These are phyloP conservation scores for Gossypium davidsonii DNA, from an alignment of 441 rosid genomes.

Conservation along the genomic window DNA sequence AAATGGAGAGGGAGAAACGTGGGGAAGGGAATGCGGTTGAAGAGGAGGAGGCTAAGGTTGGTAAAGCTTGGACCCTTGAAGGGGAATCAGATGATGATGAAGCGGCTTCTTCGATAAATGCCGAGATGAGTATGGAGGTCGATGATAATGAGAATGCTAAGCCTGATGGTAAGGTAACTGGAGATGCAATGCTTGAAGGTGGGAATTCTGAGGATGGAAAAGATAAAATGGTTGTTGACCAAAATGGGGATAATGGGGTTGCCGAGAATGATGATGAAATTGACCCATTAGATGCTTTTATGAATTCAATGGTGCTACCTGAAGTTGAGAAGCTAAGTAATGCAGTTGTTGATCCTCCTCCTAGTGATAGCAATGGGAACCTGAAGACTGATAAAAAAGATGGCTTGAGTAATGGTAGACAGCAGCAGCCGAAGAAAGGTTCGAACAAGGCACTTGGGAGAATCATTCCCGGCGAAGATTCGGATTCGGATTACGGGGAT, in stretches of 20 bases:
- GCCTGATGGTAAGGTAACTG: slow-evolving; percentile 35
- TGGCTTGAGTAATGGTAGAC: slow-evolving; percentile 30
- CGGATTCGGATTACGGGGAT: slow-evolving; percentile 74
- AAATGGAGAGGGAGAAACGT: slow-evolving; percentile 46
- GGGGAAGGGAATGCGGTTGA: slow-evolving; percentile 45
- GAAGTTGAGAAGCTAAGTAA: slow-evolving; percentile 77
- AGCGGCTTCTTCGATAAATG: slow-evolving; percentile 30
- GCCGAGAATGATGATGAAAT: slow-evolving; percentile 72
- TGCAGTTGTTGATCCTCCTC: slow-evolving; percentile 22
- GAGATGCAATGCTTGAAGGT: slow-evolving; percentile 40
- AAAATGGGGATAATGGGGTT: slow-evolving; percentile 30
- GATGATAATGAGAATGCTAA: slow-evolving; percentile 38
- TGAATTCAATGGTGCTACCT: slow-evolving; percentile 71
- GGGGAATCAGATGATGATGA: slow-evolving; percentile 94
- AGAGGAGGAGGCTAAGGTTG: slow-evolving; percentile 42
- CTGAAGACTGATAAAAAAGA: slow-evolving; percentile 31
- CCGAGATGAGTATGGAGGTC: slow-evolving; percentile 45
- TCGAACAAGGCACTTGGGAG: slow-evolving; percentile 62
- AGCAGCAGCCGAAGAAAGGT: slow-evolving; percentile 30
- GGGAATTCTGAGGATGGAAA: slow-evolving; percentile 30
- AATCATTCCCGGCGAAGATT: slow-evolving; percentile 85
- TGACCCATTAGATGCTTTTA: slow-evolving; percentile 85
- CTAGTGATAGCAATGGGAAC: slow-evolving; percentile 24
- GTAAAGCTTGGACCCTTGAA: slow-evolving; percentile 85
- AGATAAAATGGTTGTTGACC: slow-evolving; percentile 26